Conservation (phyloP, 2,329 filamentous ascomycete species). For the Claviceps fusiformis region DNA sequence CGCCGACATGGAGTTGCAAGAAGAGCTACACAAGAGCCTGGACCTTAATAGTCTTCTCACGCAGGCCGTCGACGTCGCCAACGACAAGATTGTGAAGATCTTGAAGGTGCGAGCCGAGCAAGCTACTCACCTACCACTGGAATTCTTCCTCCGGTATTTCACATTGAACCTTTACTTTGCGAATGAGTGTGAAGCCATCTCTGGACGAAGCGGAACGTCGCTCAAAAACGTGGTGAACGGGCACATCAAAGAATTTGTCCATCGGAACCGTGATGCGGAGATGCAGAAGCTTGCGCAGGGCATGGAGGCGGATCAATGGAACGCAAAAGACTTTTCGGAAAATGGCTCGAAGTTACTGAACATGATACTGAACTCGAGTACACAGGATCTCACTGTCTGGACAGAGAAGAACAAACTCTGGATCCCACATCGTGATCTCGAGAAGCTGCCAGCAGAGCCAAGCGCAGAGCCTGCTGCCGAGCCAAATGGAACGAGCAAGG, state of each 20-base stretch:
- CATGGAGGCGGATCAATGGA: slow-evolving; percentile 74
- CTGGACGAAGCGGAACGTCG: slow-evolving; percentile 60
- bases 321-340: slow-evolving; percentile 60
- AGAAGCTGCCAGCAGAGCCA: slow-evolving; percentile 19
- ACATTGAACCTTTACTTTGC: slow-evolving; percentile 71
- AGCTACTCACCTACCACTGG: slow-evolving; percentile 51
- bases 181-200: slow-evolving; percentile 76
- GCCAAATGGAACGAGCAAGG: slow-evolving; percentile 39
- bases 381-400: slow-evolving; percentile 56
- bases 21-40: slow-evolving; percentile 62
- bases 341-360: slow-evolving; percentile 45
- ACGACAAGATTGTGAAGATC: slow-evolving; percentile 63
- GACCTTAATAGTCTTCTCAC: slow-evolving; percentile 67
- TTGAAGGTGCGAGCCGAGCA: slow-evolving; percentile 67
- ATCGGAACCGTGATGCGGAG: slow-evolving; percentile 55
- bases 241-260: slow-evolving; percentile 71
- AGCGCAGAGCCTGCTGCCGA: slow-evolving; percentile 18
- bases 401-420: slow-evolving; percentile 45
- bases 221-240: slow-evolving; percentile 69
- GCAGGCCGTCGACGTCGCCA: slow-evolving; percentile 67
- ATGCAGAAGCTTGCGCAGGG: slow-evolving; percentile 61
- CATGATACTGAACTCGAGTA: slow-evolving; percentile 55
- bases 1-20: slow-evolving; percentile 41
- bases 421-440: slow-evolving; percentile 30
- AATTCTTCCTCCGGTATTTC: slow-evolving; percentile 68